A percentile compares a stretch with the other conserved stretches of the same genome.
Evolutionary conservation across 257 asterid species (phyloP).

Genomic region (Parsonsia alboflavescens): DNA sequence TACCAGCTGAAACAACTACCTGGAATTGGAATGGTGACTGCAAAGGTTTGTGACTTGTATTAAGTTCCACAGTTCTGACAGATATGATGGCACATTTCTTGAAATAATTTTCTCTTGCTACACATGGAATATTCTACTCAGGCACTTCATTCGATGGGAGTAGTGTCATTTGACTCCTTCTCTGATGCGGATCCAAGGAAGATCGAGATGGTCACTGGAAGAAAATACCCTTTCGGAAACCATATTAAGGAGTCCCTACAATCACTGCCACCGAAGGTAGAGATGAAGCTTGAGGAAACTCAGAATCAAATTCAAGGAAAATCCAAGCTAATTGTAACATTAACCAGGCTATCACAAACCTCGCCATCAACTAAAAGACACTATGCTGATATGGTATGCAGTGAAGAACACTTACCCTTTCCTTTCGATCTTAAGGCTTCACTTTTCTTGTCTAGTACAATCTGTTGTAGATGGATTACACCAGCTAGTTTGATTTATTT

Average conservation of each 20-base stretch:
- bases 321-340: constrained; percentile 58
- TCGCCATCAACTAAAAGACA: constrained; percentile 49
- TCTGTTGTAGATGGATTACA: neutral
- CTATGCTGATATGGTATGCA: constrained; percentile 85
- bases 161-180: constrained; percentile 70
- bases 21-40: constrained; percentile 98
- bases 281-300: constrained; percentile 60
- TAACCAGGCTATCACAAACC: constrained; percentile 75
- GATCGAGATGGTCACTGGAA: constrained; percentile 82
- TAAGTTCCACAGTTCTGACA: neutral
- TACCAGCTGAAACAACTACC: constrained; percentile 94
- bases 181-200: constrained; percentile 91
- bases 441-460: neutral
- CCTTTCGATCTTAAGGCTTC: neutral
- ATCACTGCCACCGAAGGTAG: constrained; percentile 77
- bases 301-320: constrained; percentile 61
- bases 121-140: constrained; percentile 23
- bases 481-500: neutral
- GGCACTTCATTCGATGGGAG: constrained; percentile 96
- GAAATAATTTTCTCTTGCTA: constrained; percentile 9
- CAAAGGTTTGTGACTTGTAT: constrained; percentile 54
- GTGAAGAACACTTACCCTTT: constrained; percentile 8
- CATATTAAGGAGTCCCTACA: constrained; percentile 81
- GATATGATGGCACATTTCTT: neutral
- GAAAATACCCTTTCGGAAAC: constrained; percentile 95